Base-by-base conservation (phyloP, 1,284 basidiomycete species). In the Farysia itapuensis region DNA sequence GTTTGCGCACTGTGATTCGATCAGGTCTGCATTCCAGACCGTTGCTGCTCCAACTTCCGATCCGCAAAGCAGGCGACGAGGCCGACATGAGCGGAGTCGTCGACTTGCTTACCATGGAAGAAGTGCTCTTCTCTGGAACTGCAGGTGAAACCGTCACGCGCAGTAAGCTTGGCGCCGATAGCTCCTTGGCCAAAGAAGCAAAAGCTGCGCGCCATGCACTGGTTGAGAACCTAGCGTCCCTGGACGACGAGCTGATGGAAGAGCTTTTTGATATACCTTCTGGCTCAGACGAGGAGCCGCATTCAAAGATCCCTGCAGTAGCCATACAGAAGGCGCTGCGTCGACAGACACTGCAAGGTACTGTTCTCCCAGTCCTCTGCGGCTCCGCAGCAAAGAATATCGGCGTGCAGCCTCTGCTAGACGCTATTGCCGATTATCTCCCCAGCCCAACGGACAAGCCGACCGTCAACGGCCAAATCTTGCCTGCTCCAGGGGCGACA, bases 311-410 rank as follows among this genome's bases (percentile, higher is more conserved):
- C 36, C 19, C 54, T 8, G 29, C 59, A 2, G 11, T 15, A 2
- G 45, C 51, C 9, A 18, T 75, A 2, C 44, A 49, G n/a, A 11
- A 81, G 15, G 82, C 84, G 61, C 80, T 93, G 18, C 85, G 89
- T 21, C 79, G 81, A 11, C 84, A 87, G 15, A 87, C 86, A 5
- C 67, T 89, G 16, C 77, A 78, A 5, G 85, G 85, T 38, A 81
- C 84, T 3, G 80, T 91, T 18, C 79, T 92, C 2, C 90, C 89
- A 6, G 85, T 91, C 11, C 72, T 93, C 12, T 90, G 89, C 69
- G 90, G 89, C 13, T 86, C 89, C 14, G 89, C 90, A 1, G 81
- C 85, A 74, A 86, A 84, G 67, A 84, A 89, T 69, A 82, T 92
- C 30, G 90, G 90, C 20, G 90, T 89, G 0, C 84, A 89, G 51